A percentile compares a stretch with the other conserved stretches of the same genome.
These are phyloP conservation scores for Dryas alaskensis DNA, from an alignment of 306 rosid genomes.

Conservation along the genomic window DNA sequence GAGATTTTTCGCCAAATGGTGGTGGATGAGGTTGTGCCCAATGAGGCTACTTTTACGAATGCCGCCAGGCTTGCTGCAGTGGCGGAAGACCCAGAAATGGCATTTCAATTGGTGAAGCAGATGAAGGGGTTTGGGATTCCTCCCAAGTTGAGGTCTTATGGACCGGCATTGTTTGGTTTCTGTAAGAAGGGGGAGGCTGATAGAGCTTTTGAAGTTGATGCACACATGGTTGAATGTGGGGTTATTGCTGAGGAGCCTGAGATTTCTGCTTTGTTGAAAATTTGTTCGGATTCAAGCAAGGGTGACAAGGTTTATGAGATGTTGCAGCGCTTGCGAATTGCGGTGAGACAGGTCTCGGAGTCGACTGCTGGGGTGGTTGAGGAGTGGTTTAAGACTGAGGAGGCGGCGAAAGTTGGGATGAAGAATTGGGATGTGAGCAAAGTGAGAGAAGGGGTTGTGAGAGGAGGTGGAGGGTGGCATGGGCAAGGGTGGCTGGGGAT, in stretches of 20 bases:
- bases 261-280: constrained; percentile 63
- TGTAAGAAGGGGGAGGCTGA: constrained; percentile 66
- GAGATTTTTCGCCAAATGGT: constrained; percentile 77
- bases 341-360: constrained; percentile 79
- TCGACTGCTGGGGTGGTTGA: constrained; percentile 54
- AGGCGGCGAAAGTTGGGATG: constrained; percentile 49
- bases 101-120: constrained; percentile 66
- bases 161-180: constrained; percentile 79
- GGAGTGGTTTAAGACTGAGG: constrained; percentile 65
- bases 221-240: constrained; percentile 60
- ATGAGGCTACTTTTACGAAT: constrained; percentile 78
- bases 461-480: constrained; percentile 98
- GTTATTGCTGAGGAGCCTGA: constrained; percentile 70
- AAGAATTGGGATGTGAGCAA: constrained; percentile 56
- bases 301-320: constrained; percentile 71
- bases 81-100: constrained; percentile 77
- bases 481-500: constrained; percentile 95
- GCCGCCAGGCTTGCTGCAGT: constrained; percentile 79
- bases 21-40: constrained; percentile 50
- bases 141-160: constrained; percentile 80
- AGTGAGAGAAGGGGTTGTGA: constrained; percentile 51
- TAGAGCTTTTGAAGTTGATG: constrained; percentile 72
- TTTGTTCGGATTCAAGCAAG: constrained; percentile 41
- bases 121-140: constrained; percentile 57
- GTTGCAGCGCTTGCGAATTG: constrained; percentile 61